A percentile compares a stretch with the other conserved stretches of the same genome.
These are phyloP conservation scores for Hirsutella rhossiliensis DNA, from an alignment of 2,329 filamentous ascomycete genomes.

Conservation along the genomic window DNA sequence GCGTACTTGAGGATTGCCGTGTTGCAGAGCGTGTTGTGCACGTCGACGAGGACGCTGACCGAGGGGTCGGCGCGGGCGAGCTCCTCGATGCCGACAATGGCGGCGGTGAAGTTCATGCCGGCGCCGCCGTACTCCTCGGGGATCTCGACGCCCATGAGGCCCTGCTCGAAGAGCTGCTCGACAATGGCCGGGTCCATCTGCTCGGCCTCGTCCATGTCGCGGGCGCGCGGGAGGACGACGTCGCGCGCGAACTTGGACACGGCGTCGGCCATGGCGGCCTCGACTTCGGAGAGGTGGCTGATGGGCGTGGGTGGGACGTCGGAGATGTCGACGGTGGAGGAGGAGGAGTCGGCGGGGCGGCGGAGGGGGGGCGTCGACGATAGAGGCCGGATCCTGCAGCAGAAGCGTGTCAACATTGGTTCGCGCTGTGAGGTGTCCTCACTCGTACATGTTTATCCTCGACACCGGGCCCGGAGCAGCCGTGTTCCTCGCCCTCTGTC, in stretches of 20 bases:
- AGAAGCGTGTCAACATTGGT: neutral
- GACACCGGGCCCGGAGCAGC: neutral
- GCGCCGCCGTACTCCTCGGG: conserved; percentile 94
- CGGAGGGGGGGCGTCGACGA: conserved; percentile 47
- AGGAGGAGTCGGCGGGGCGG: too few species aligned
- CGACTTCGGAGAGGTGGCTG: conserved; percentile 81
- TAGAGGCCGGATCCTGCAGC: conserved; percentile 32
- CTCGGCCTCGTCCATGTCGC: conserved; percentile 97
- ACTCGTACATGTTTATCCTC: neutral
- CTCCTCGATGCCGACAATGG: conserved; percentile 95
- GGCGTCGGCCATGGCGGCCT: conserved; percentile 76
- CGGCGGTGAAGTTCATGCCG: conserved; percentile 97
- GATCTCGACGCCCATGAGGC: conserved; percentile 94
- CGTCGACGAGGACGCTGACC: conserved; percentile 89
- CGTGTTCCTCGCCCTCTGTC: conserved; percentile 7
- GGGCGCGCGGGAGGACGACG: conserved; percentile 77
- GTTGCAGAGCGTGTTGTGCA: conserved; percentile 97
- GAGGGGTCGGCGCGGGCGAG: conserved; percentile 87
- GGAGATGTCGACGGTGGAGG: conserved; percentile 44
- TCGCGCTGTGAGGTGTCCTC: too few species aligned
- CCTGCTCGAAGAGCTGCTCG: conserved; percentile 93
- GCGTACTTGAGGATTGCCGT: conserved; percentile 83
- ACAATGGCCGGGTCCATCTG: conserved; percentile 80
- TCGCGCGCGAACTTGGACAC: conserved; percentile 88
- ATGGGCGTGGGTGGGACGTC: conserved; percentile 85